phyloP scores from a whole-genome alignment of 2,329 filamentous ascomycete species.

The Fusarium tjaetaba region DNA sequence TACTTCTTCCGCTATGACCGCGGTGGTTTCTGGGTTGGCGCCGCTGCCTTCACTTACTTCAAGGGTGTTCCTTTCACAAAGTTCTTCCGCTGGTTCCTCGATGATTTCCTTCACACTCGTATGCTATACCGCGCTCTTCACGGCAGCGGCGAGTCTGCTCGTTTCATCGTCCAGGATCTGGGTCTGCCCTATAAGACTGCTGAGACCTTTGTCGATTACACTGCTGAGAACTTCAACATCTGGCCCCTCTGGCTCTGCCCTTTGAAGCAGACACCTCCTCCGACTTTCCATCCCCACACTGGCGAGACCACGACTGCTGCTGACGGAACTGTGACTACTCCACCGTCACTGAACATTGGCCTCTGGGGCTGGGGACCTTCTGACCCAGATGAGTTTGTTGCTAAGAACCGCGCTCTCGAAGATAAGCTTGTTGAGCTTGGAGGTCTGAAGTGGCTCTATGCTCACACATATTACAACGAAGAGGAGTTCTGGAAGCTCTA shows the following conservation, averaged over 20 bases:
- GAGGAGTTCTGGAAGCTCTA: constrained; percentile 76
- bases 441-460: constrained; percentile 89
- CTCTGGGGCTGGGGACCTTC: constrained; percentile 82
- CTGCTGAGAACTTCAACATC: constrained; percentile 59
- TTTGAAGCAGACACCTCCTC: constrained; percentile 58
- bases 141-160: constrained; percentile 70
- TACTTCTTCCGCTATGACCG: constrained; percentile 83
- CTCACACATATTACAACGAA: constrained; percentile 84
- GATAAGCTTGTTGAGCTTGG: constrained; percentile 73
- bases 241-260: constrained; percentile 71
- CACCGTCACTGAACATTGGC: constrained; percentile 69
- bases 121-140: constrained; percentile 80
- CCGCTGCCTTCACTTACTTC: constrained; percentile 74
- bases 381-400: constrained; percentile 67
- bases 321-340: constrained; percentile 33
- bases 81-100: constrained; percentile 73
- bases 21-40: constrained; percentile 78
- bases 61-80: constrained; percentile 70
- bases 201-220: constrained; percentile 66
- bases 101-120: constrained; percentile 78
- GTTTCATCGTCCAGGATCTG: constrained; percentile 76
- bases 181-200: constrained; percentile 64
- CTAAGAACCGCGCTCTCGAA: constrained; percentile 77
- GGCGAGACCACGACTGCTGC: constrained; percentile 45
- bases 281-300: constrained; percentile 67